Conservation (phyloP, 257 asterid genomes). For the Henckelia pumila region DNA sequence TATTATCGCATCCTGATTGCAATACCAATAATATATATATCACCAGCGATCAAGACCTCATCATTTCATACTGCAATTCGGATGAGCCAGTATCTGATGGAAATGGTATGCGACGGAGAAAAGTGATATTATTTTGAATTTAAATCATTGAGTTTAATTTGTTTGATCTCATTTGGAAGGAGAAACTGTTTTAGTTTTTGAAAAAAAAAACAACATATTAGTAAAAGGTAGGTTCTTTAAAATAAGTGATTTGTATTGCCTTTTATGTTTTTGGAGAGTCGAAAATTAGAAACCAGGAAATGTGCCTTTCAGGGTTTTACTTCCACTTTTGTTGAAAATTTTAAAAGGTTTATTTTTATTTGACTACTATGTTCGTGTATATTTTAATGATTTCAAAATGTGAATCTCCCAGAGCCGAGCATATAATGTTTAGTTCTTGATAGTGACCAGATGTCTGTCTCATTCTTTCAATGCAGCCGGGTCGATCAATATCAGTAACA, state of each 20-base stretch:
- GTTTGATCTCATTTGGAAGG: not conserved
- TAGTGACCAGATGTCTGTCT: not conserved
- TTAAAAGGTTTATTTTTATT: too few relatives aligned
- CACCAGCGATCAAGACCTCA: slow-evolving; percentile 97
- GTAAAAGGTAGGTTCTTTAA: too few relatives aligned
- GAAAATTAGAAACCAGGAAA: not conserved
- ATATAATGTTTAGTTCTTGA: not conserved
- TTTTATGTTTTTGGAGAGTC: not conserved
- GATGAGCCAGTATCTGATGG: slow-evolving; percentile 84
- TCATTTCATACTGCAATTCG: slow-evolving; percentile 94
- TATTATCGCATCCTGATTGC: slow-evolving; percentile 98
- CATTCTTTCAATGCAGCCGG: slow-evolving; percentile 60
- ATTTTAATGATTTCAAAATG: not conserved
- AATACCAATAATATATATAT: slow-evolving; percentile 96
- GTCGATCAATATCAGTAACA: slow-evolving; percentile 90
- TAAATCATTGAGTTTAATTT: not conserved
- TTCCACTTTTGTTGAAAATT: too few relatives aligned
- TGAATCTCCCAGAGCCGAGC: not conserved
- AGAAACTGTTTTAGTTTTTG: not conserved
- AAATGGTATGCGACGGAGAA: slow-evolving; percentile 49
- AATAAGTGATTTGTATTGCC: not conserved
- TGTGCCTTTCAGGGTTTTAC: too few relatives aligned
- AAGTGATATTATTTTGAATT: not conserved
- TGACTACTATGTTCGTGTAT: not conserved
- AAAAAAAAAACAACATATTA: too few relatives aligned